phyloP scores from a whole-genome alignment of 345 rosid species.

The Populus deltoides region DNA sequence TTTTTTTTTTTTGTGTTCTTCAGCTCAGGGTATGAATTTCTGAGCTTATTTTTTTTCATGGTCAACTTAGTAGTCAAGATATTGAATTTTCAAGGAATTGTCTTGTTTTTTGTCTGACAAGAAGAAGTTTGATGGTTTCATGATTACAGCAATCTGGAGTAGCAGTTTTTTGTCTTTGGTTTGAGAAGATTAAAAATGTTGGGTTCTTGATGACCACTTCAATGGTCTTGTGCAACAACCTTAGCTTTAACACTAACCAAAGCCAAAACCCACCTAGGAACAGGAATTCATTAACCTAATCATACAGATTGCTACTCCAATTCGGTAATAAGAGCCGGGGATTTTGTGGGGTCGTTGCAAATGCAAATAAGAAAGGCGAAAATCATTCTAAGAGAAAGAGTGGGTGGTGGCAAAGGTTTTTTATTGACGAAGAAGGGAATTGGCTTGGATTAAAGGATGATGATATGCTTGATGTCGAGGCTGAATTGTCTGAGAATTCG shows the following conservation, averaged over 20 bases:
- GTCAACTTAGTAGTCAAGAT: not conserved
- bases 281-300: not conserved
- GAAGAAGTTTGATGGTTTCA: not conserved
- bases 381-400: constrained; percentile 36
- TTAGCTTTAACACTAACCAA: constrained; percentile 34
- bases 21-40: not conserved
- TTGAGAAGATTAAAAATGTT: not conserved
- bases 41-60: no score
- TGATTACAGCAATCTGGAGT: not conserved
- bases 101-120: not conserved
- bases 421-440: constrained; percentile 76
- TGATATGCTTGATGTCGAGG: constrained; percentile 45
- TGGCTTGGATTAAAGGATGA: constrained; percentile 81
- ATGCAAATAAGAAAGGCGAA: constrained; percentile 37
- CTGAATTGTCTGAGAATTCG: constrained; percentile 20
- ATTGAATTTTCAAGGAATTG: not conserved
- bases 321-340: constrained; percentile 25
- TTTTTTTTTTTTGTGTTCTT: no score
- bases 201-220: constrained; percentile 67
- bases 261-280: constrained; percentile 18
- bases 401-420: constrained; percentile 84
- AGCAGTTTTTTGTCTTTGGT: not conserved
- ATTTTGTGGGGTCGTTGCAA: constrained; percentile 42
- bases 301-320: constrained; percentile 21
- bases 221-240: constrained; percentile 43